Conservation (phyloP, 352 stramenopile genomes). For the Globisporangium camurandrum region DNA sequence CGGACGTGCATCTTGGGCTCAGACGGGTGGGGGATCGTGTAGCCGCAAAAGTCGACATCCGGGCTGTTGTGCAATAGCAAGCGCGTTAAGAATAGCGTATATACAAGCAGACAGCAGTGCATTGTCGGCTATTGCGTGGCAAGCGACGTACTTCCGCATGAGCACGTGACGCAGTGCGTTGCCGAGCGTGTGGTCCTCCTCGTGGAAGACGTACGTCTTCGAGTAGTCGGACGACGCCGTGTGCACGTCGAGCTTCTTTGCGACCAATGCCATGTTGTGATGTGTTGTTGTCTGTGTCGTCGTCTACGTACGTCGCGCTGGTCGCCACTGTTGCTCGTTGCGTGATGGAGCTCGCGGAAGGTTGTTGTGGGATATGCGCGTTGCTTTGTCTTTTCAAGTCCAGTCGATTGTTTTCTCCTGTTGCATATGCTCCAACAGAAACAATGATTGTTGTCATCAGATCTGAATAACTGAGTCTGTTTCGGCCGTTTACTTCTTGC, state of each 20-base stretch:
- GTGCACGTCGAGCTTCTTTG: constrained; percentile 81
- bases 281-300: no score
- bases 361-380: no score
- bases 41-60: constrained; percentile 91
- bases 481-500: no score
- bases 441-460: no score
- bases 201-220: constrained; percentile 85
- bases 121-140: neutral
- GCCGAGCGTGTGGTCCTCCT: constrained; percentile 88
- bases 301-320: no score
- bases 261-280: constrained; percentile 16
- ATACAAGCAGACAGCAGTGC: neutral
- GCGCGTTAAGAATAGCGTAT: neutral
- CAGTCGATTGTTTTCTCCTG: no score
- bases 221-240: constrained; percentile 70
- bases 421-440: no score
- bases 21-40: constrained; percentile 93
- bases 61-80: constrained; percentile 31
- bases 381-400: no score
- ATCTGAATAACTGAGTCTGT: no score
- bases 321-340: no score
- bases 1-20: constrained; percentile 93
- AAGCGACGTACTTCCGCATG: constrained; percentile 77
- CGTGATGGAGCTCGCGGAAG: no score
- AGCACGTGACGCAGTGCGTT: constrained; percentile 90